Base-by-base conservation (phyloP, 768 basidiomycete genomes). In the Boletus bicolor region DNA sequence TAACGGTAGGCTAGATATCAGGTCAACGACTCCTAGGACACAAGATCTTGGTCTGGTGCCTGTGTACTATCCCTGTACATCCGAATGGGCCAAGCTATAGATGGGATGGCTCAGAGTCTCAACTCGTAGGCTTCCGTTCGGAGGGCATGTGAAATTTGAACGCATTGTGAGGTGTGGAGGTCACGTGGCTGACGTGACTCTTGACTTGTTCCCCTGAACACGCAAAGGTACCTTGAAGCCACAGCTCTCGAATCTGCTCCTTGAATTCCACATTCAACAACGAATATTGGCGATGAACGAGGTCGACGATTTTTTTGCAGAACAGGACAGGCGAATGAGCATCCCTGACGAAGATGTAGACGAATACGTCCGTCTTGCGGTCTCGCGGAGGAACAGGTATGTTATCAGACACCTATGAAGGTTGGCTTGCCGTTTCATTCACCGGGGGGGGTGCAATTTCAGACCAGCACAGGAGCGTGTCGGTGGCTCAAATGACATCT, bases 291-390 rank as follows among this genome's bases (percentile, higher is more conserved):
- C 39, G 54, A 67, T 72, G 59, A 65, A 73, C 39, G 75, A 77
- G 53, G 32, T 77, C 12, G 74, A 82, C 11, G 67, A 70, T 1
- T 85, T 82, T 57, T 86, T 80, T 61, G 67, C 65, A 21, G 84
- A 85, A 65, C 82, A 81, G 66, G 80, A 85, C 49, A 70, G 68
- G 51, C 75, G 74, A 9, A 81, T 85, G 82, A 76, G 72, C 44
- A 55, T 80, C 17, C 79, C 81, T 4, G 79, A 83, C 38, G 82
- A 84, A 64, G 77, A 79, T 38, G 58, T 79, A 44, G 73, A 79
- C 15, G 76, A 78, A 44, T 85, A 80, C 59, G 58, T 80, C 44
- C 67, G 67, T 38, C 51, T 68, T 32, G 49, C 52, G 38, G 53
- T 45, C 24, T 45, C 54, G 12, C 55, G 37, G 54, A 58, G n/a